Evolutionary conservation across 257 asterid species (phyloP).

Genomic region (Penstemon barbatus): DNA sequence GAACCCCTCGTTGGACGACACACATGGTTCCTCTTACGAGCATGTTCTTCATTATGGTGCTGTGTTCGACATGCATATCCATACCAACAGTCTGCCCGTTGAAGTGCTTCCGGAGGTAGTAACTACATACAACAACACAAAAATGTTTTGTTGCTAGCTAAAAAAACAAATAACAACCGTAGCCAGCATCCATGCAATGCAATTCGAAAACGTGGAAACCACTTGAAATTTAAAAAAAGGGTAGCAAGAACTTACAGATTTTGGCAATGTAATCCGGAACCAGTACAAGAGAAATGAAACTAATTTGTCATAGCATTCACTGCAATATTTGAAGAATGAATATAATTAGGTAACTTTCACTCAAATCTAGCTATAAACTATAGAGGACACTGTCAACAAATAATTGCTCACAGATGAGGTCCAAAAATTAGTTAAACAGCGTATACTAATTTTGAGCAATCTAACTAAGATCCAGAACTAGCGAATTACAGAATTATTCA

Average conservation of each 20-base stretch:
- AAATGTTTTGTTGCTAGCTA: too few species aligned
- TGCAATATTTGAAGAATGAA: conserved; percentile 36
- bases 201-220: background rate
- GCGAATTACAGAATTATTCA: background rate
- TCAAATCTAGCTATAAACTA: too few species aligned
- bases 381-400: too few species aligned
- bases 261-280: conserved; percentile 81
- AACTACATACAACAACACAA: conserved; percentile 35
- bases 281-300: conserved; percentile 88
- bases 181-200: background rate
- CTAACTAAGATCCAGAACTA: background rate
- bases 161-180: background rate
- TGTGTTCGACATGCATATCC: conserved; percentile 94
- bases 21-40: conserved; percentile 86
- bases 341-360: conserved; percentile 6
- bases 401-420: too few species aligned
- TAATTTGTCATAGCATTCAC: conserved; percentile 82
- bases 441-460: background rate
- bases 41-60: conserved; percentile 91
- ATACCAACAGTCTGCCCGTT: conserved; percentile 91
- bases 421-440: too few species aligned
- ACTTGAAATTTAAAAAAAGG: background rate
- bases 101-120: conserved; percentile 64
- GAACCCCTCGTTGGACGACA: conserved; percentile 93
- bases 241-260: conserved; percentile 51